These are phyloP conservation scores for Ophiosphaerella herpotricha DNA, from an alignment of 2,329 filamentous ascomycete genomes.

Conservation along the genomic window DNA sequence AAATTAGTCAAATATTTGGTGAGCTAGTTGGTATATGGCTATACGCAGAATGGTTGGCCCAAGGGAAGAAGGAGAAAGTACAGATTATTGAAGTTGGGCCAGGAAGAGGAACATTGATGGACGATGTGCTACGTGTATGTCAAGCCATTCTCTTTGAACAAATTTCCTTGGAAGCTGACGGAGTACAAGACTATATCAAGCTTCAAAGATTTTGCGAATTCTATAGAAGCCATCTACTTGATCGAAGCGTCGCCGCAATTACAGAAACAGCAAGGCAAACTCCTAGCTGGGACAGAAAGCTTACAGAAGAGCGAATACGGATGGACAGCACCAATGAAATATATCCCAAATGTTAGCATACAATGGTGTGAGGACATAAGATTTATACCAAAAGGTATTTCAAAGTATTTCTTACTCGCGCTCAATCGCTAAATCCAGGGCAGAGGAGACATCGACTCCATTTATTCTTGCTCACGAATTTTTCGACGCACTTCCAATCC, in stretches of 20 bases:
- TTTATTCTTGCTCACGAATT: slow-evolving; percentile 98
- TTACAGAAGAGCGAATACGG: slow-evolving; percentile 75
- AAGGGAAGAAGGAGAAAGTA: slow-evolving; percentile 75
- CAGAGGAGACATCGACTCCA: slow-evolving; percentile 72
- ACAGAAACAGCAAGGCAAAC: slow-evolving; percentile 74
- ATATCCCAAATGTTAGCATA: slow-evolving; percentile 70
- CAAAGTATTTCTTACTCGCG: slow-evolving; percentile 4
- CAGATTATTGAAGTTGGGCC: slow-evolving; percentile 94
- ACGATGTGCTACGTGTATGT: slow-evolving; percentile 85
- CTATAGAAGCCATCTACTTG: slow-evolving; percentile 86
- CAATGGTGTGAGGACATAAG: slow-evolving; percentile 90
- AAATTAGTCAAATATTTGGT: slow-evolving; percentile 96
- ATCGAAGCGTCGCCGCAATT: slow-evolving; percentile 89
- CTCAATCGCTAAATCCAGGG: slow-evolving; percentile 17
- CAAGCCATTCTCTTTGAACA: neutral
- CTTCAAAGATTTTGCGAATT: slow-evolving; percentile 76
- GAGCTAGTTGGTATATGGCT: slow-evolving; percentile 95
- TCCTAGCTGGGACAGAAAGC: slow-evolving; percentile 75
- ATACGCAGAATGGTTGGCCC: slow-evolving; percentile 93
- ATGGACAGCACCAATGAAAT: slow-evolving; percentile 75
- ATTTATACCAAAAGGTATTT: slow-evolving; percentile 72
- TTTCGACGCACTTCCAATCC: slow-evolving; percentile 96
- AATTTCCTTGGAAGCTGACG: slow-evolving; percentile 13
- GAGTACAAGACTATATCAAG: slow-evolving; percentile 72
- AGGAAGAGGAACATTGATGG: slow-evolving; percentile 93